Evolutionary conservation across 2,329 filamentous ascomycete genomes (phyloP).

Genomic region (Trichoderma lentiforme): DNA sequence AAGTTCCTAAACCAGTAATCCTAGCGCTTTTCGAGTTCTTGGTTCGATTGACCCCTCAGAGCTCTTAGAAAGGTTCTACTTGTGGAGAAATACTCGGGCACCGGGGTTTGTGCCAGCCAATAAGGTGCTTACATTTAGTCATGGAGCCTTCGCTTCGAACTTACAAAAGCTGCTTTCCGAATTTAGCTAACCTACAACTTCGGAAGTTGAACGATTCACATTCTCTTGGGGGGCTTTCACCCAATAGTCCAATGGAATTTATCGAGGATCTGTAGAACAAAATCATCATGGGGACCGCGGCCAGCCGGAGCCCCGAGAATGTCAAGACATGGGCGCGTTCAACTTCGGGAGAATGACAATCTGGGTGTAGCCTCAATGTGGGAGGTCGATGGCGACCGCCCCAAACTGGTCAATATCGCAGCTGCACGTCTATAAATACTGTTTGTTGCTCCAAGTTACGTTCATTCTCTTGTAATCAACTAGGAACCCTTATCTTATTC

Average conservation of each 20-base stretch:
- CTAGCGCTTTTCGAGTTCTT: not conserved
- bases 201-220: not conserved
- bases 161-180: not conserved
- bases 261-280: not conserved
- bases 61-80: conserved; percentile 2
- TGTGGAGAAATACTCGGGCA: not conserved
- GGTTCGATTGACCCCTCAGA: not conserved
- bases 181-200: not conserved
- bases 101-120: not conserved
- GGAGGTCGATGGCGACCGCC: not conserved
- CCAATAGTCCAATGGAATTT: not conserved
- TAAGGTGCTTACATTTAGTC: not conserved
- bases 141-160: not conserved
- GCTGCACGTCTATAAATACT: not conserved
- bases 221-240: not conserved
- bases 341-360: not conserved
- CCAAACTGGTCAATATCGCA: not conserved
- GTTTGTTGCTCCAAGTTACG: not conserved
- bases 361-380: not conserved
- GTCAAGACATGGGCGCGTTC: not conserved
- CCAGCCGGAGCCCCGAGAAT: not conserved
- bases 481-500: not conserved
- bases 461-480: not conserved
- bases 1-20: not conserved
- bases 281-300: not conserved